Evolutionary conservation across 1,284 basidiomycete species (phyloP), one percentile per base, ranked within the genome.

Genomic region (Moesziomyces sp.): DNA sequence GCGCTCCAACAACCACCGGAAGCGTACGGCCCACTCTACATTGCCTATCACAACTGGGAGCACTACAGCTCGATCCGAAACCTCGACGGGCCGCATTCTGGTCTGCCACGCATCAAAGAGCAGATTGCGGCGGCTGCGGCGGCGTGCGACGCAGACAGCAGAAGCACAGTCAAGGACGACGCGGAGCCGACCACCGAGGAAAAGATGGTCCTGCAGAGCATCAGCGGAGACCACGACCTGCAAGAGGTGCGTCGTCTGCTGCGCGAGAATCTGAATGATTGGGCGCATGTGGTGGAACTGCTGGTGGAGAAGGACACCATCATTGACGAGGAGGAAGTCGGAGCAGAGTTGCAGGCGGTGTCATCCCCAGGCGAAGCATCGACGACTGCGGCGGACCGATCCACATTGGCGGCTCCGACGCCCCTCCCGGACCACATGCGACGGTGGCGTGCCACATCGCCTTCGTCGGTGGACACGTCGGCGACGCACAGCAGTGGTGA

Each of bases 31-130:
- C 78, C 81, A 4, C 66, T 83, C 18, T 79, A 79, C 64, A 72
- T 83, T 50, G 81, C 81, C 35, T 94, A 94, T 81, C 91, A 94
- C 80, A 92, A 93, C 78, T 94, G 92, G 92, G 92, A 95, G 81
- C 93, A 95, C 83, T 95, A 94, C 82, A 93, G 92, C n/a, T 93
- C 91, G 21, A 91, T 95, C 54, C 91, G 93, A 43, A 94, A 92
- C 83, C 85, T 93, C 35, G 87, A 87, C n/a, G 93, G 93, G 3
- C 93, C 93, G 0, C 93, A 94, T 79, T 86, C 88, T 0, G 93
- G 93, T 7, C 85, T 91, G 5, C 93, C 93, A 4, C 86, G 87
- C 57, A 89, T 94, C 13, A 84, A 86, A 48, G 91, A 93, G 83
- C 56, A 52, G 14, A 55, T n/a, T 16, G 51, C 70, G 14, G 40